phyloP scores from a whole-genome alignment of 768 basidiomycete genomes.

The Melanogaster broomeanus region DNA sequence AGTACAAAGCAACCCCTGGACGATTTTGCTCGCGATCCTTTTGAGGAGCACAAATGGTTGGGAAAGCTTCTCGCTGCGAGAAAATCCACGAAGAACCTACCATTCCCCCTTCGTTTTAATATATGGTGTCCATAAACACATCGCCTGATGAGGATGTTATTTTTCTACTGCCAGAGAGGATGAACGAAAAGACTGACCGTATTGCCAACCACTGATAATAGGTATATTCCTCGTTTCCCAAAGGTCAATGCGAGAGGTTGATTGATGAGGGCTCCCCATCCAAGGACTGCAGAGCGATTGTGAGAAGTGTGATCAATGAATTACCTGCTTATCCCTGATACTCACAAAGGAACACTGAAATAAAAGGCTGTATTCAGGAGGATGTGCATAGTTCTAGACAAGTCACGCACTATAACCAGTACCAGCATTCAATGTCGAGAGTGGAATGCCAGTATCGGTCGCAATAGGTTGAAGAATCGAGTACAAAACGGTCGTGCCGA shows the following conservation, averaged over 20 bases:
- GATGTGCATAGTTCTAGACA: not conserved
- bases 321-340: not conserved
- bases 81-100: constrained; percentile 3
- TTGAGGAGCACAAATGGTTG: not conserved
- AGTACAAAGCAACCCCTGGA: constrained; percentile 21
- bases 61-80: not conserved
- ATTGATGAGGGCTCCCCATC: constrained; percentile 20
- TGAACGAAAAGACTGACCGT: not conserved
- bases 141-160: constrained; percentile 7
- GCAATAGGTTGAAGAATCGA: constrained; percentile 20
- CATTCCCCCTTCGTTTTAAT: constrained; percentile 20
- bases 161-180: not conserved
- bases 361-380: not conserved
- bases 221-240: constrained; percentile 19
- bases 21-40: constrained; percentile 21
- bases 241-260: constrained; percentile 21
- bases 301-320: not conserved
- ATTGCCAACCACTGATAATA: constrained; percentile 18
- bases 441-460: constrained; percentile 18
- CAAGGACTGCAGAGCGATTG: constrained; percentile 7
- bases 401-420: constrained; percentile 16
- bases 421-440: constrained; percentile 18
- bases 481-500: constrained; percentile 16
- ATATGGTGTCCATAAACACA: constrained; percentile 19
- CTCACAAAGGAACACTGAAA: constrained; percentile 17